These are phyloP conservation scores for Scytalidium sp. DNA, from an alignment of 2,329 filamentous ascomycete genomes.

Conservation along the genomic window DNA sequence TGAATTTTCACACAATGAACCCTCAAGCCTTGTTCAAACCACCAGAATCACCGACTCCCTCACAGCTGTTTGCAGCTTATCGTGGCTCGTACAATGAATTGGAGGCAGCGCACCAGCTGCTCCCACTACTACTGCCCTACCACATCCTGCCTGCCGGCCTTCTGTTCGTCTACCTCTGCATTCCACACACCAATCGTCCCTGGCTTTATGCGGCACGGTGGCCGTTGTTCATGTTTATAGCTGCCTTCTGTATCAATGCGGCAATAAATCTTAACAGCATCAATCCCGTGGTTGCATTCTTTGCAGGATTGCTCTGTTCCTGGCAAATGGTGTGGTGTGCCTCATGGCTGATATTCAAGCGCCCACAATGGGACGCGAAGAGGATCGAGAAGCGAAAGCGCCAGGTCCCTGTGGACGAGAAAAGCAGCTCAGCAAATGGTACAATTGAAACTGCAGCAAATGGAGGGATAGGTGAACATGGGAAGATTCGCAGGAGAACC, in stretches of 20 bases:
- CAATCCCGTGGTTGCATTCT: slow-evolving; percentile 50
- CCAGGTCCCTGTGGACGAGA: not conserved
- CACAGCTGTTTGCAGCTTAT: not conserved
- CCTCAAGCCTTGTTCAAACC: not conserved
- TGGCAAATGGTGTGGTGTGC: slow-evolving; percentile 50
- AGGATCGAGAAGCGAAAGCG: slow-evolving; percentile 34
- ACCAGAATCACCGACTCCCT: not conserved
- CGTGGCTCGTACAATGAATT: not conserved
- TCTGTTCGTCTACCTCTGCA: slow-evolving; percentile 50
- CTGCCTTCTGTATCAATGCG: slow-evolving; percentile 42
- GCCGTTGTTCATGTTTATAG: slow-evolving; percentile 42
- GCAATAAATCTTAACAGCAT: slow-evolving; percentile 42
- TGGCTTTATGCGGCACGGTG: slow-evolving; percentile 50
- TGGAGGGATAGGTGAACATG: not conserved
- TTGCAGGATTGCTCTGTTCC: slow-evolving; percentile 43
- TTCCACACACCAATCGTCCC: slow-evolving; percentile 49
- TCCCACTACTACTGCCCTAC: slow-evolving; percentile 51
- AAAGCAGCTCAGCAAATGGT: not conserved
- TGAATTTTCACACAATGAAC: not conserved
- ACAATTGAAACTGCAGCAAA: not conserved
- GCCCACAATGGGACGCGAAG: slow-evolving; percentile 54
- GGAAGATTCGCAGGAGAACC: not conserved
- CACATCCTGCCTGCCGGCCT: slow-evolving; percentile 44
- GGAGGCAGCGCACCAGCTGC: not conserved
- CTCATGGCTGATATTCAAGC: slow-evolving; percentile 49